Percentiles rank a stretch among this genome's conserved stretches.
phyloP scores from a whole-genome alignment of 78 protist genomes.

The Guillardia theta region DNA sequence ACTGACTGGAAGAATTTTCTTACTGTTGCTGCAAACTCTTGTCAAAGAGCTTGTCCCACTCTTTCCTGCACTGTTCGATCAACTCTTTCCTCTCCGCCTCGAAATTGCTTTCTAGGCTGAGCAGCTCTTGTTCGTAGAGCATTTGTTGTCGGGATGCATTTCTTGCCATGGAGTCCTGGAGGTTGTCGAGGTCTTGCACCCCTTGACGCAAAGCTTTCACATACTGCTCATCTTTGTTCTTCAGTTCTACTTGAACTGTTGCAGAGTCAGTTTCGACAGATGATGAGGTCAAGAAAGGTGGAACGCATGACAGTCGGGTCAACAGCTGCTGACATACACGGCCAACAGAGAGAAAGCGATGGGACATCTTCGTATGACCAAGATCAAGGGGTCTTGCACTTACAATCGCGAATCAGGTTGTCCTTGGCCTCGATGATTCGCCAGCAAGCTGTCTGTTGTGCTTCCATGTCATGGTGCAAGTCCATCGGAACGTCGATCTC shows the following conservation, averaged over 20 bases:
- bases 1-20: too few relatives aligned
- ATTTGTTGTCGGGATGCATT: not conserved
- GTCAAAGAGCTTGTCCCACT: not conserved
- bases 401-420: not conserved
- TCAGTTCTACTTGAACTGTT: not conserved
- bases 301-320: too few relatives aligned
- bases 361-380: too few relatives aligned
- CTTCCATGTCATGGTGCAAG: not conserved
- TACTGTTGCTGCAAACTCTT: not conserved
- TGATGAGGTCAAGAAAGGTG: too few relatives aligned
- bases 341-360: too few relatives aligned
- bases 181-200: not conserved
- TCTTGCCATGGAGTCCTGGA: not conserved
- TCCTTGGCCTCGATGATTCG: constrained; percentile 8
- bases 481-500: not conserved
- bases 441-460: not conserved
- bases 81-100: not conserved
- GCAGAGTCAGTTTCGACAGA: too few relatives aligned
- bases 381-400: too few relatives aligned
- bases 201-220: not conserved
- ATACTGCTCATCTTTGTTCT: not conserved
- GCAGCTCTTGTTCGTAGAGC: not conserved
- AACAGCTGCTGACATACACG: too few relatives aligned
- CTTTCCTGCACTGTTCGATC: not conserved
- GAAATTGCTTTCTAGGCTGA: not conserved